A percentile compares a stretch with the other conserved stretches of the same genome.
phyloP scores from a whole-genome alignment of 345 rosid genomes.

The Salix arbutifolia region DNA sequence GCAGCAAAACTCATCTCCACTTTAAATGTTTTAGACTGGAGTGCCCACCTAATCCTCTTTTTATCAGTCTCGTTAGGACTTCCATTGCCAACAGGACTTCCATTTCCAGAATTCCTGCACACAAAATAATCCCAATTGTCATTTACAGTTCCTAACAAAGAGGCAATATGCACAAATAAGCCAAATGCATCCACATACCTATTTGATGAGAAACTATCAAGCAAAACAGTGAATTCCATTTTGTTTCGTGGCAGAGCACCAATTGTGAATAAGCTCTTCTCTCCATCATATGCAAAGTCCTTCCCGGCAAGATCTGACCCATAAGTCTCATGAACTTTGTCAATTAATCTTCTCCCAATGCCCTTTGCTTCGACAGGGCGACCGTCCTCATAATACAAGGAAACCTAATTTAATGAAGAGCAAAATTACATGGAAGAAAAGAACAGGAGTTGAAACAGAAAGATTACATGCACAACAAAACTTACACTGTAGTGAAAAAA shows the following conservation, averaged over 20 bases:
- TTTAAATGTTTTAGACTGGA: conserved; percentile 51
- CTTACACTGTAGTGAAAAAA: conserved; percentile 24
- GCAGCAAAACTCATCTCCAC: conserved; percentile 78
- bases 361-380: conserved; percentile 20
- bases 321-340: conserved; percentile 24
- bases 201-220: conserved; percentile 15
- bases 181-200: conserved; percentile 1
- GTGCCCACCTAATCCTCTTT: conserved; percentile 57
- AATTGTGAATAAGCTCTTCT: conserved; percentile 21
- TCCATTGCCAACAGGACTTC: conserved; percentile 39
- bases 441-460: background rate
- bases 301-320: conserved; percentile 18
- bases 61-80: conserved; percentile 46
- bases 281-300: conserved; percentile 31
- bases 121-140: conserved; percentile 7
- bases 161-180: background rate
- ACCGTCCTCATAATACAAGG: conserved; percentile 17
- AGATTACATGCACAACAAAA: background rate
- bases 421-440: background rate
- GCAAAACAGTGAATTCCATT: conserved; percentile 28
- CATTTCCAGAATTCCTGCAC: conserved; percentile 47
- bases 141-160: background rate
- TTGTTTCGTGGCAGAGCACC: conserved; percentile 19
- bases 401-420: conserved; percentile 11
- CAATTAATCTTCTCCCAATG: conserved; percentile 20